phyloP scores from a whole-genome alignment of 139 green algal species.

The Medakamo hakoo region DNA sequence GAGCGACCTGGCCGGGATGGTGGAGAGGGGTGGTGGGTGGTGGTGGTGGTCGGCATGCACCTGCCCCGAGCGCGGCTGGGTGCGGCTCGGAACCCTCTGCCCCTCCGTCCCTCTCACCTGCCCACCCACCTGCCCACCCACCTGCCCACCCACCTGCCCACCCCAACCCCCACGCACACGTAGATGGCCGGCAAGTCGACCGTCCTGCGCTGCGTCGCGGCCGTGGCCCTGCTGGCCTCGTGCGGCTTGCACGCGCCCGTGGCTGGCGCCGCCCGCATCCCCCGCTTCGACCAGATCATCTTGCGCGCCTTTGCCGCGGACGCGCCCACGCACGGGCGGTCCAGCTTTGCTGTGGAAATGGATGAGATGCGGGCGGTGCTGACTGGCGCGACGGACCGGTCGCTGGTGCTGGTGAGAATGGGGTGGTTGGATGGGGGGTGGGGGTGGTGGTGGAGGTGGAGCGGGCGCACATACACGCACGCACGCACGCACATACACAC shows the following conservation, averaged over 20 bases:
- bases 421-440: neutral
- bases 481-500: no score
- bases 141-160: no score
- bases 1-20: no score
- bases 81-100: no score
- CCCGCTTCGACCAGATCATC: slow-evolving; percentile 57
- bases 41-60: no score
- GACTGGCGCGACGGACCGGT: slow-evolving; percentile 2
- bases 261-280: slow-evolving; percentile 10
- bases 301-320: slow-evolving; percentile 67
- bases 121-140: no score
- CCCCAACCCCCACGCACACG: no score
- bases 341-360: slow-evolving; percentile 75
- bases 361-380: slow-evolving; percentile 38
- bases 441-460: neutral
- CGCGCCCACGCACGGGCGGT: slow-evolving; percentile 57
- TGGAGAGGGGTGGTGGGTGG: no score
- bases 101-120: no score
- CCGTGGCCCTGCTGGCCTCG: slow-evolving; percentile 55
- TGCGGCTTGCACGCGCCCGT: slow-evolving; percentile 63
- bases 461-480: neutral
- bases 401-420: no score
- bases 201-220: slow-evolving; percentile 48
- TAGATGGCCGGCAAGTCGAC: slow-evolving; percentile 91
- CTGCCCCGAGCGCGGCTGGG: no score